Evolutionary conservation across 2,329 filamentous ascomycete species (phyloP), one percentile per base, ranked within the genome.

Genomic region (Chaetomium globosum): DNA sequence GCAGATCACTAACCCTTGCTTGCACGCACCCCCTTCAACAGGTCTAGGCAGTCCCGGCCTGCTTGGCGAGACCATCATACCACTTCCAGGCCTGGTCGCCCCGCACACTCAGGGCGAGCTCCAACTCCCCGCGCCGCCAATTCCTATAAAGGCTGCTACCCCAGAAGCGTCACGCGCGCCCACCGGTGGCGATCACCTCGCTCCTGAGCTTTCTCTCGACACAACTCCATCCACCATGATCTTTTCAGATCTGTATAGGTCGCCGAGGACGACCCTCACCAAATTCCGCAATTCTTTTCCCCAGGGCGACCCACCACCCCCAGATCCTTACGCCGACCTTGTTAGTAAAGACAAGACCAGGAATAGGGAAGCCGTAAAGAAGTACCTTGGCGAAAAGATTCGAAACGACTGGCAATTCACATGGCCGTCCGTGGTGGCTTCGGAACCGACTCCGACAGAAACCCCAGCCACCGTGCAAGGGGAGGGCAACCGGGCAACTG

Each of bases 331-430:
- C 67, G 80, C 84, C 23, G 87, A 89, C 72, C 79, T 89, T 6
- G 75, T 87, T 58, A 87, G 84, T 73, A 83, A 80, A 71, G 87
- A 89, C 73, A 88, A 88, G 74, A 67, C 75, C 30, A 87, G 83
- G 76, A 85, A 87, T 70, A 89, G 88, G 72, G 84, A 87, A 49
- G 87, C 87, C 13, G 82, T 89, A 43, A 84, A 80, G 71, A 82
- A 79, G 59, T 84, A 83, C 69, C 76, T 89, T 1, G 75, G 78
- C 2, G 79, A 81, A 26, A 85, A 82, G 69, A 77, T 89, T 49
- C 82, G 81, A 67, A 81, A 80, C 67, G 86, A 88, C 71, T 89
- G 87, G 87, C 76, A 78, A 0, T 89, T 87, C 71, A 70, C 77
- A 39, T 88, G 86, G 86, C 83, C 84, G 1, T 78, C 77, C 10